Base-by-base conservation (phyloP, 352 stramenopile species). In the Phytophthora sojae region DNA sequence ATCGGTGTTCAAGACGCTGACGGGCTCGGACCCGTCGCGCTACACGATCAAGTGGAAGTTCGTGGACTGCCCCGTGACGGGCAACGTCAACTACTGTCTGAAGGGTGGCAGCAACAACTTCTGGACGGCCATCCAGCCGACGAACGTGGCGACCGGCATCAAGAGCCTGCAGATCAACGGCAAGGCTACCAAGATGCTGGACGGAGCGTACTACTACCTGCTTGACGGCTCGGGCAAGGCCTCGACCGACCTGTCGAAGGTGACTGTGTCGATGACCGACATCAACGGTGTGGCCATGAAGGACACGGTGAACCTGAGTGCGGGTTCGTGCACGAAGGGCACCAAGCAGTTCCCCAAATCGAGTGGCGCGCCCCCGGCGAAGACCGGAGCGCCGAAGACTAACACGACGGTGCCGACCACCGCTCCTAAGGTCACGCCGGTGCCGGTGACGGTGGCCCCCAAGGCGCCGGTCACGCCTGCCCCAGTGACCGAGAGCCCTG, bases 141-240 rank as follows among this genome's bases (percentile, higher is more conserved):
- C 74, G 51, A 81, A 81, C 67, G 64, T 64, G 30, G 47, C 60
- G 30, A 76, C 67, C 1, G 77, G 77, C 35, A 56, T 84, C 47
- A 57, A 47, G 25, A 75, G 64, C 49, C 45, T 84, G 8, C 60
- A 57, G 53, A 80, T 84, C 67, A 82, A 84, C 65, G 75, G 70
- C 32, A 83, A n/a, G 81, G 80, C 63, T 64, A 85, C 60, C 54
- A 82, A 63, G 12, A 90, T 90, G 82, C 64, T 90, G 25, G 75
- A 69, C 60, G 84, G 80, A 29, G 82, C 81, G 1, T 89, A 87
- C 65, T 89, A 89, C 80, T 89, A 84, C 64, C 61, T 89, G 21
- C 52, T 88, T 9, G 77, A 91, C 37, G 80, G 80, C 12, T 32
- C 78, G 2, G 77, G 80, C 19, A 56, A 50, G 32, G 49, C 52